Conservation (phyloP, 106 monocot species). For the Dioscorea dumetorum region DNA sequence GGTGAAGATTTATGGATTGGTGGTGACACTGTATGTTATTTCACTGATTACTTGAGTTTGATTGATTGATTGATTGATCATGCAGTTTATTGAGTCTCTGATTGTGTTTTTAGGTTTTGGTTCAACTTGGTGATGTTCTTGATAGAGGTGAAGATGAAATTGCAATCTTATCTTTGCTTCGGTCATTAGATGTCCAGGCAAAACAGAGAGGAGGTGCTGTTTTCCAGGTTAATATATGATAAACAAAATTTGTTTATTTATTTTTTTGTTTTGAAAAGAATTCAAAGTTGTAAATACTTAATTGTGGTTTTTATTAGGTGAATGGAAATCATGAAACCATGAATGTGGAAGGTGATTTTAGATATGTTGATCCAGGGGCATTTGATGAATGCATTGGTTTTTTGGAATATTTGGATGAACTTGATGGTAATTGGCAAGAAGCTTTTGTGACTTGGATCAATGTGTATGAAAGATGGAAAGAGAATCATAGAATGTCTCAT, state of each 20-base stretch:
- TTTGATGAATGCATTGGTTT: constrained; percentile 87
- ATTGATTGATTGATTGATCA: too few relatives aligned
- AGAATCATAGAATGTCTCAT: constrained; percentile 28
- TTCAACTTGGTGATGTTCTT: constrained; percentile 95
- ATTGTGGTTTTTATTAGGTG: constrained; percentile 28
- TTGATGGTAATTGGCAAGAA: constrained; percentile 58
- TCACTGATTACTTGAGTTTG: not conserved
- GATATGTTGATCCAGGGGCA: constrained; percentile 81
- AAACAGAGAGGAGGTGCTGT: constrained; percentile 79
- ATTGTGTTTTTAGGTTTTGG: constrained; percentile 41
- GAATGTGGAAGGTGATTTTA: constrained; percentile 94
- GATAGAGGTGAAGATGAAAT: constrained; percentile 95
- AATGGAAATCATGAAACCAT: constrained; percentile 98
- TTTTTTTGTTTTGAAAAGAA: too few relatives aligned
- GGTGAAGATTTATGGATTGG: constrained; percentile 73
- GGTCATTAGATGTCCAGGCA: constrained; percentile 65
- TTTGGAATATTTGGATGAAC: constrained; percentile 54
- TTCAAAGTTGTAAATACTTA: too few relatives aligned
- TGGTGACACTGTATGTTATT: constrained; percentile 56
- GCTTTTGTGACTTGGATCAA: constrained; percentile 71
- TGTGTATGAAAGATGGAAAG: constrained; percentile 51
- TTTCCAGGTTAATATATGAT: constrained; percentile 49
- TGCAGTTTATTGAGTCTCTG: not conserved
- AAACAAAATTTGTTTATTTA: too few relatives aligned
- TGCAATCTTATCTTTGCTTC: constrained; percentile 76